phyloP scores from a whole-genome alignment of 208 protist species.

The Crithidia bombi region DNA sequence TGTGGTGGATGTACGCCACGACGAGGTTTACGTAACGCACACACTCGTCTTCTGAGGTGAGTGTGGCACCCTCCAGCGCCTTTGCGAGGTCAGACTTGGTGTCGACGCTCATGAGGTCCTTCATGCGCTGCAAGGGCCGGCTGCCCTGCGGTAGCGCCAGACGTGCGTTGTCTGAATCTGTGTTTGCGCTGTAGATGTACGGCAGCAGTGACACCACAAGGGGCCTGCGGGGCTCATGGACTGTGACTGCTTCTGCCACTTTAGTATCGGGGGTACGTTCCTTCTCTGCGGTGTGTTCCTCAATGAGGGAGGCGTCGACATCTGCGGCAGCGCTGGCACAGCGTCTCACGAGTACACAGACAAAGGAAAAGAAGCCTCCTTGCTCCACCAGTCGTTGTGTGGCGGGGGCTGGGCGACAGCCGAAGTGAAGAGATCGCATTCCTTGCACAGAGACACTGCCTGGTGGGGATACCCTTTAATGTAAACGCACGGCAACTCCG shows the following conservation, averaged over 20 bases:
- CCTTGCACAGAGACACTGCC: not conserved
- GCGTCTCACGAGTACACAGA: not conserved
- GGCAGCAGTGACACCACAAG: constrained; percentile 15
- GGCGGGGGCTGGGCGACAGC: not conserved
- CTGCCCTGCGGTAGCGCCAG: constrained; percentile 16
- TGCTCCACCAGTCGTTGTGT: not conserved
- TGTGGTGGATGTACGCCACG: constrained; percentile 32
- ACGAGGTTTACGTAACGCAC: constrained; percentile 23
- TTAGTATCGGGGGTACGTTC: not conserved
- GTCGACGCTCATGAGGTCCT: constrained; percentile 7
- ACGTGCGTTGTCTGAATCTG: not conserved
- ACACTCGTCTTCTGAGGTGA: constrained; percentile 11
- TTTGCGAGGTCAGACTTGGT: constrained; percentile 4
- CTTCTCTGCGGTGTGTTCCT: not conserved
- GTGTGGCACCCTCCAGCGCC: not conserved
- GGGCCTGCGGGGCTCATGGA: not conserved
- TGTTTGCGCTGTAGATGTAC: constrained; percentile 18
- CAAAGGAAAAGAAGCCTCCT: not conserved
- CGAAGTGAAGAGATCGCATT: constrained; percentile 5
- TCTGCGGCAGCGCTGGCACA: not conserved
- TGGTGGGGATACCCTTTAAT: too few species aligned
- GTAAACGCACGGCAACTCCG: too few species aligned
- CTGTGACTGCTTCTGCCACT: not conserved
- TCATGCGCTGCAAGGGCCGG: constrained; percentile 1
- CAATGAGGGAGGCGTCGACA: not conserved